These are phyloP conservation scores for Nicotiana attenuata DNA, from an alignment of 257 asterid genomes.

Conservation along the genomic window DNA sequence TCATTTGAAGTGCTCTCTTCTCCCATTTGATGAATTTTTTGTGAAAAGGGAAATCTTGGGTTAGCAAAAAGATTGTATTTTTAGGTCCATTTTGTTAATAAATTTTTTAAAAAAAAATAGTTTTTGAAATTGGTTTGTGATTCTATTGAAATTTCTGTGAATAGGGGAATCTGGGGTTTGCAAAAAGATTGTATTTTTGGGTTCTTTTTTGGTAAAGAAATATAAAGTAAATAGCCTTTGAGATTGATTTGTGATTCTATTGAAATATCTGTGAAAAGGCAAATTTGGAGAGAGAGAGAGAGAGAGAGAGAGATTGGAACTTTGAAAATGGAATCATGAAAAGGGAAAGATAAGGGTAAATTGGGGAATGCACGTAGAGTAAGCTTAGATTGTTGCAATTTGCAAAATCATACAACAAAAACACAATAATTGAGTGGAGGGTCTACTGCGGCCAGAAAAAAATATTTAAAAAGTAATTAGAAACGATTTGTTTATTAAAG, in stretches of 20 bases:
- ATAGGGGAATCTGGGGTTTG: background rate
- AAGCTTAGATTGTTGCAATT: no score
- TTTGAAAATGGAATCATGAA: background rate
- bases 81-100: background rate
- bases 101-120: no score
- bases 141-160: background rate
- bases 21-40: constrained; percentile 20
- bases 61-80: background rate
- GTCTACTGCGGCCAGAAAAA: no score
- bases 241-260: background rate
- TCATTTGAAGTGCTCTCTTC: constrained; percentile 21
- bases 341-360: background rate
- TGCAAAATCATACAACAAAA: no score
- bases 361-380: background rate
- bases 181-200: background rate
- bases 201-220: background rate
- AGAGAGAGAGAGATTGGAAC: constrained; percentile 11
- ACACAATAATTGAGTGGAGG: no score
- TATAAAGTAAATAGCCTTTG: background rate
- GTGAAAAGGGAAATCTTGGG: background rate
- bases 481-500: no score
- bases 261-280: no score
- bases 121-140: no score
- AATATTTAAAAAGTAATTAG: no score
- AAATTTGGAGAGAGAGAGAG: constrained; percentile 1